These are phyloP conservation scores for Cutaneotrichosporon mucoides DNA, from an alignment of 1,284 basidiomycete species.

Conservation along the genomic window DNA sequence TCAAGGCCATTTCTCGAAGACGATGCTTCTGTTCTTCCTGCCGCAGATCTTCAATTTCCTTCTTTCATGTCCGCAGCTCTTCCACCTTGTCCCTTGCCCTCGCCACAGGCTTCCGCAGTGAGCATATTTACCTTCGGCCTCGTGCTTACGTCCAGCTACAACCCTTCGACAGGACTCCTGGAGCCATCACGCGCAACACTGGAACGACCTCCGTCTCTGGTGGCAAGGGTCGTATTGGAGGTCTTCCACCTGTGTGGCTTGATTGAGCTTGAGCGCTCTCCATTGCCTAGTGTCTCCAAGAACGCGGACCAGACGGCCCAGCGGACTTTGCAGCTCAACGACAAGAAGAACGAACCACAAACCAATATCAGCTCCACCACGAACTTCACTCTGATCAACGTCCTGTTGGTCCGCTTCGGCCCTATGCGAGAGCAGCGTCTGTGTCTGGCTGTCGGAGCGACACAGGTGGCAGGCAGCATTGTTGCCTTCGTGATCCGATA, in stretches of 20 bases:
- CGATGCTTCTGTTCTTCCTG: conserved; percentile 86
- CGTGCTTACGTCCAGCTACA: conserved; percentile 56
- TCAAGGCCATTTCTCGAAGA: conserved; percentile 96
- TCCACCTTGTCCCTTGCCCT: conserved; percentile 88
- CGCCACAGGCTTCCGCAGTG: conserved; percentile 87
- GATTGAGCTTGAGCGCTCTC: conserved; percentile 57
- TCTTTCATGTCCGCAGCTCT: conserved; percentile 90
- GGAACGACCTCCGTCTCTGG: conserved; percentile 54
- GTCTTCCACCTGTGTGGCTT: conserved; percentile 61
- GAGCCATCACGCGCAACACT: conserved; percentile 68
- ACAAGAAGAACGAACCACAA: too few relatives aligned
- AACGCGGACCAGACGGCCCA: too few relatives aligned
- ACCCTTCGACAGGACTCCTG: conserved; percentile 65
- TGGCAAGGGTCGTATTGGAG: conserved; percentile 57
- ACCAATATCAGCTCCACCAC: conserved; percentile 60
- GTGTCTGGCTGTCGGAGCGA: conserved; percentile 64
- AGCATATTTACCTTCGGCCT: conserved; percentile 21
- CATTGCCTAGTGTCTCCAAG: too few relatives aligned
- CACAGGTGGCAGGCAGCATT: conserved; percentile 71
- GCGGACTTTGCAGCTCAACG: too few relatives aligned
- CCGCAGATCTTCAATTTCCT: conserved; percentile 98
- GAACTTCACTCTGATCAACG: conserved; percentile 84
- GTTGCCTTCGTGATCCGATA: conserved; percentile 80
- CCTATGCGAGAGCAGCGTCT: conserved; percentile 75
- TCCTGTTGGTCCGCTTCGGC: conserved; percentile 70